Base-by-base conservation (phyloP, 2,329 filamentous ascomycete genomes). In the Aphanoascus verrucosus region DNA sequence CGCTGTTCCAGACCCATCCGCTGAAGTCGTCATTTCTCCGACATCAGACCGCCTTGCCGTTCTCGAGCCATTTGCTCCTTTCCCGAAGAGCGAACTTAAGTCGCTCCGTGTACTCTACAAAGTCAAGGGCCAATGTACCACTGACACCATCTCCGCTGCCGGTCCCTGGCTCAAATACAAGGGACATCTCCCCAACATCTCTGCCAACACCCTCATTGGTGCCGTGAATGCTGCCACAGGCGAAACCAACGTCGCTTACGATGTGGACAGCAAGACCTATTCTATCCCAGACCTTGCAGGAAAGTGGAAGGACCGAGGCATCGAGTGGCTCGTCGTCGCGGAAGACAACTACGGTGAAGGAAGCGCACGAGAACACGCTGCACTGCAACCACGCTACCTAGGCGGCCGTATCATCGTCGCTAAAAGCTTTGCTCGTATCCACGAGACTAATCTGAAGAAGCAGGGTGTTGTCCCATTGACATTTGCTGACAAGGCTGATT, bases 81-180 rank as follows among this genome's bases (percentile, higher is more conserved):
- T 96, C 74, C 90, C 91, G 11, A 60, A 74, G 43, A 72, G 75
- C 1, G 90, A 98, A 52, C 79, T 97, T 31, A 74, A 78, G 41
- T 83, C 81, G 28, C 81, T 98, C 46, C 83, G 83, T 49, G 89
- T 98, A 15, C 84, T 98, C 14, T 91, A 94, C 77, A 97, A 97
- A 74, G 86, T 97, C 59, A 86, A 90, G 59, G 93, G 93, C 59
- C 95, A 98, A 74, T 98, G 93, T 78, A 98, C 93, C 54, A 98
- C 93, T 42, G 93, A 98, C 72, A 97, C 93, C 62, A 98, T 98
- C 72, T 97, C 90, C 37, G 91, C 91, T 34, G 91, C 91, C 0
- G 91, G 91, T 5, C 91, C 91, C 14, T 97, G 91, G 91, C 81
- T 98, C 61, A 97, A 97, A 74, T 98, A 97, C 82, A 97, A 97